Evolutionary conservation across 192 early-diverging fungal species (phyloP), one percentile per base, ranked within the genome.

Genomic region (Podila horticola): DNA sequence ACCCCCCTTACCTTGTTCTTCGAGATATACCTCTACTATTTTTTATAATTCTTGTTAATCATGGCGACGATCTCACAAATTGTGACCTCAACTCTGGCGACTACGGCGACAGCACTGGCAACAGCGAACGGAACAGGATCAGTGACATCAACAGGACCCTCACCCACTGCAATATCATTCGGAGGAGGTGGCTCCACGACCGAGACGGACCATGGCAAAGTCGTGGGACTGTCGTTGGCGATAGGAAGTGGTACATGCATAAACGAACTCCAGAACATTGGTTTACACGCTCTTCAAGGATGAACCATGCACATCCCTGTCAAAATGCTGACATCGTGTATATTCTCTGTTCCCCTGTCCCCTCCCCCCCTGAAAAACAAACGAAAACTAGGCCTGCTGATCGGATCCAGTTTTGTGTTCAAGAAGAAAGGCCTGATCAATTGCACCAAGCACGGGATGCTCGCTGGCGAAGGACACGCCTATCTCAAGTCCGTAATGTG

Each of bases 351-450:
- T 33, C 3, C 33, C 29, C 63, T 19, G 60, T 22, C 20, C 58
- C 57, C 28, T 69, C 24, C 24, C 22, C 60, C 57, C 29, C 15
- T 41, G 24, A n/a, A 19, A 50, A 31, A 62, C 0, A 22, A 22
- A 55, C 0, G 0, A 55, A 50, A 30, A 30, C 5, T 45, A 81
- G 70, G 77, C 24, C 41, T 67, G 24, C 92, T 98, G 68, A 99
- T 98, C 77, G 97, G 96, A 20, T 91, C 92, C 30, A 96, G 94
- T 71, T 97, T 97, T 84, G 93, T 99, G 36, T 88, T 99, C 69
- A 97, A 97, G 74, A 99, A 99, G 84, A 96, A 94, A 69, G 98
- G 96, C 15, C 86, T 99, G 22, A 84, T 97, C 67, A 93, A 96
- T 68, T 90, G 92, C 7, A 88, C 87, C 28, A 89, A 89, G 55